Evolutionary conservation across 2,329 filamentous ascomycete genomes (phyloP), one percentile per base, ranked within the genome.

Genomic region (Pyrenophora graminea): DNA sequence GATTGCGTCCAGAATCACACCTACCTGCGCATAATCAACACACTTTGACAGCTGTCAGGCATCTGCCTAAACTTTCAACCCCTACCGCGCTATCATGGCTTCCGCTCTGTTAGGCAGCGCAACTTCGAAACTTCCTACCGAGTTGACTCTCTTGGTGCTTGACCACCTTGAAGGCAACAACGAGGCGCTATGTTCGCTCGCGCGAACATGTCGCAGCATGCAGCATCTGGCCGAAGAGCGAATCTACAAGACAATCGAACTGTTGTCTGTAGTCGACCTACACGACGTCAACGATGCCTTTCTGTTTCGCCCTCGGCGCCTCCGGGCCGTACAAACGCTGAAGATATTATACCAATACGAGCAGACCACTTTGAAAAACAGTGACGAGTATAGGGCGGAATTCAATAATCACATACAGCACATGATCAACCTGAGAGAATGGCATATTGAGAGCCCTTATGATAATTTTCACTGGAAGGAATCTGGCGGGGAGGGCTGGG

Each of bases 371-470:
- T 44, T 71, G 13, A 51, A 56, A 3, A 56, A 59, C 3, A 68
- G 60, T 30, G 31, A 64, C 10, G 55, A 64, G 21, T 49, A 58
- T 31, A 59, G 70, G 19, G 50, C 32, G 3, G 47, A 44, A 3
- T 69, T 74, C 58, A 71, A 73, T 49, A 53, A 51, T 15, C 64
- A 51, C 36, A 55, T 73, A 7, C 43, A 53, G 12, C 43, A 62
- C n/a, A 71, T 73, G 67, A 61, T 63, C 41, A 62, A 59, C 19
- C 49, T 73, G 44, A 54, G 61, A 23, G 55, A 68, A 6, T 72
- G 66, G 67, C 59, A 69, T 41, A 58, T 73, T 3, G 71, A 73
- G 49, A 70, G 66, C 43, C 70, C 70, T 2, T 73, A 64, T 41
- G 68, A 72, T 45, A 72, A 71, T 43, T 67, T 64, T 44, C 56